Conservation (phyloP, 208 protist species). For the Angomonas deanei region DNA sequence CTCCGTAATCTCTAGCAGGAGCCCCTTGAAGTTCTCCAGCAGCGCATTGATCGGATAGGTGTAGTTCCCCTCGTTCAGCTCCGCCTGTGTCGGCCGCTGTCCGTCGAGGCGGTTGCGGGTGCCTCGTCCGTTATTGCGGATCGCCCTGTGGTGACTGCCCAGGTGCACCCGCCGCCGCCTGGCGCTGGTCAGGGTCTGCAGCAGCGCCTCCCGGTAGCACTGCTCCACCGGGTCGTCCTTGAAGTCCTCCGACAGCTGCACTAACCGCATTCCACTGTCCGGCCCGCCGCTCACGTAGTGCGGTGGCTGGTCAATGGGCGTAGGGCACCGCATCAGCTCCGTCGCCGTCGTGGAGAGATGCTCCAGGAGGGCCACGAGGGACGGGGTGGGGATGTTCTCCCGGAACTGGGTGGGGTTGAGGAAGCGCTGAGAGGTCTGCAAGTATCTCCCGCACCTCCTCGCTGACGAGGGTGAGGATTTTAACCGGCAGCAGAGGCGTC, state of each 20-base stretch:
- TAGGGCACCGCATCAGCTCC: background rate
- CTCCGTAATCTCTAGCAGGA: slow-evolving; percentile 58
- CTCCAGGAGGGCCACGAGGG: background rate
- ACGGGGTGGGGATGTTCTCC: background rate
- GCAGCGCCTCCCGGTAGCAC: slow-evolving; percentile 36
- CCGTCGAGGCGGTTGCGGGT: slow-evolving; percentile 22
- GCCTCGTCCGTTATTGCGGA: slow-evolving; percentile 63
- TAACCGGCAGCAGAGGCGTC: background rate
- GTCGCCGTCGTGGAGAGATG: background rate
- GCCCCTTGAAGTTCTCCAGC: slow-evolving; percentile 45
- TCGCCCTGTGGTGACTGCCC: slow-evolving; percentile 49
- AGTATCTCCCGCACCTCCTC: background rate
- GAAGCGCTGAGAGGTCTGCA: background rate
- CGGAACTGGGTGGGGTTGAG: background rate
- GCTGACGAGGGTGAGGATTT: background rate
- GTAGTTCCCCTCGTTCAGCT: background rate
- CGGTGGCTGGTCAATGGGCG: background rate
- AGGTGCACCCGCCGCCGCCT: slow-evolving; percentile 56
- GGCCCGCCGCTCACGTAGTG: too few species aligned
- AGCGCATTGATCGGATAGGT: slow-evolving; percentile 37
- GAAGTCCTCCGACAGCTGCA: background rate
- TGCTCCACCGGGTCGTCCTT: slow-evolving; percentile 27
- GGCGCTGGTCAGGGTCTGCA: slow-evolving; percentile 58
- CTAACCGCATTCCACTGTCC: background rate
- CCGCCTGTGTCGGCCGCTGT: background rate